Evolutionary conservation across 2,329 filamentous ascomycete species (phyloP).

Genomic region (Diaporthe capsici): DNA sequence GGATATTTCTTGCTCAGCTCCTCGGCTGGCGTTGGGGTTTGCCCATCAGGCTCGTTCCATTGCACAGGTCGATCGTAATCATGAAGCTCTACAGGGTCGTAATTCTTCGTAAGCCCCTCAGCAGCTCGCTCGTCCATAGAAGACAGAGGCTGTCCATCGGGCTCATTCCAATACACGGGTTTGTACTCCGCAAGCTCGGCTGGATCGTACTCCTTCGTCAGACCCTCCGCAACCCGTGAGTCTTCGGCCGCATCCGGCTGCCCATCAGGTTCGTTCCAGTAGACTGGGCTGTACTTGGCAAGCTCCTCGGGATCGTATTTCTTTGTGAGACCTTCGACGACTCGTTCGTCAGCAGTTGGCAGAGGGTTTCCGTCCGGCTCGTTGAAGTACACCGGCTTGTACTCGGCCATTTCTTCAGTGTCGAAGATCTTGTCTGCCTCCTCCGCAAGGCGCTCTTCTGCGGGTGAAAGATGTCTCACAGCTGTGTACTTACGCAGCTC

Average conservation of each 20-base stretch:
- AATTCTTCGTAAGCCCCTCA: neutral
- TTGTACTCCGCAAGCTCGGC: slow-evolving; percentile 57
- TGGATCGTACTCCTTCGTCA: slow-evolving; percentile 49
- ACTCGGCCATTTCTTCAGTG: neutral
- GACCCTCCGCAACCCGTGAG: slow-evolving; percentile 10
- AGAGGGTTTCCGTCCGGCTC: slow-evolving; percentile 26
- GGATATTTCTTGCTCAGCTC: slow-evolving; percentile 52
- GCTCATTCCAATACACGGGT: slow-evolving; percentile 45
- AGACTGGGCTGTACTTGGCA: slow-evolving; percentile 52
- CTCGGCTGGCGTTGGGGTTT: slow-evolving; percentile 10
- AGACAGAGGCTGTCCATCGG: slow-evolving; percentile 37
- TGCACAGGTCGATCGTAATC: neutral
- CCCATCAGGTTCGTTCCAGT: slow-evolving; percentile 46
- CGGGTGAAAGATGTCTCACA: slow-evolving; percentile 40
- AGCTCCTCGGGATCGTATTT: slow-evolving; percentile 55
- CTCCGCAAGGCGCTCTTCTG: neutral
- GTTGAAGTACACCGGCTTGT: neutral
- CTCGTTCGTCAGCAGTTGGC: slow-evolving; percentile 1
- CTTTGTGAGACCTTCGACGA: slow-evolving; percentile 39
- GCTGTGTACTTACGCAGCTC: slow-evolving; percentile 45
- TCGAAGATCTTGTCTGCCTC: neutral
- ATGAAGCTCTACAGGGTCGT: neutral
- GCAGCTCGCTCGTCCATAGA: neutral
- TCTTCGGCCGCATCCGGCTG: slow-evolving; percentile 25
- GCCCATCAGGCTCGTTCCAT: slow-evolving; percentile 24